A percentile compares a stretch with the other conserved stretches of the same genome.
Conservation (phyloP, 163 green algal species). For the Volvox carteri region DNA sequence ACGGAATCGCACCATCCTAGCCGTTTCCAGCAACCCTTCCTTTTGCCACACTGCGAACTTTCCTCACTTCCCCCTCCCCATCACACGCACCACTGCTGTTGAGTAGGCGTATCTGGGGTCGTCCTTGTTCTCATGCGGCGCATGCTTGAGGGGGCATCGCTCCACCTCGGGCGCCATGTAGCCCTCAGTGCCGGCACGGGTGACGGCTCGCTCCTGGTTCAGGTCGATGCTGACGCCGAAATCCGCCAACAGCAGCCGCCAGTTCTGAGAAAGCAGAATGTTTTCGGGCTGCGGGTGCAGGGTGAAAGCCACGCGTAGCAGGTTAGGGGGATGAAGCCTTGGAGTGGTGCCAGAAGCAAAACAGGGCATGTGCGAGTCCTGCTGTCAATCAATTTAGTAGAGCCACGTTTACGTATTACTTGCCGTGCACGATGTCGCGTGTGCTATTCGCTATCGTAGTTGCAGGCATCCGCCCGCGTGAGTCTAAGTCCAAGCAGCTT, state of each 20-base stretch:
- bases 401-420: too few relatives aligned
- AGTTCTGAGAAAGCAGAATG: constrained; percentile 75
- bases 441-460: too few relatives aligned
- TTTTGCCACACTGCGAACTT: too few relatives aligned
- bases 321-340: background rate
- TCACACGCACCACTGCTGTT: constrained; percentile 62
- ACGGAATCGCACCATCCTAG: too few relatives aligned
- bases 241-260: constrained; percentile 74
- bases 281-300: constrained; percentile 76
- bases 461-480: too few relatives aligned
- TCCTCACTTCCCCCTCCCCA: too few relatives aligned
- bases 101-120: constrained; percentile 77
- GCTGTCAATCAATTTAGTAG: too few relatives aligned
- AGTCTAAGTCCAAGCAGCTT: too few relatives aligned
- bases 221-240: constrained; percentile 67
- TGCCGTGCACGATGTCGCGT: too few relatives aligned
- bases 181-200: constrained; percentile 67
- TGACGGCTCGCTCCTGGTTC: constrained; percentile 72
- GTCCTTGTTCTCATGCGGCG: constrained; percentile 89
- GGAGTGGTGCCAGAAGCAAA: too few relatives aligned
- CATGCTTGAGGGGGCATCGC: constrained; percentile 84
- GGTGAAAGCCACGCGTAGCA: background rate
- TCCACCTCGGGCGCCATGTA: constrained; percentile 76
- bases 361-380: too few relatives aligned
- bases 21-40: too few relatives aligned